Evolutionary conservation across 2,329 filamentous ascomycete genomes (phyloP).

Genomic region (Raffaelea ambrosiae): DNA sequence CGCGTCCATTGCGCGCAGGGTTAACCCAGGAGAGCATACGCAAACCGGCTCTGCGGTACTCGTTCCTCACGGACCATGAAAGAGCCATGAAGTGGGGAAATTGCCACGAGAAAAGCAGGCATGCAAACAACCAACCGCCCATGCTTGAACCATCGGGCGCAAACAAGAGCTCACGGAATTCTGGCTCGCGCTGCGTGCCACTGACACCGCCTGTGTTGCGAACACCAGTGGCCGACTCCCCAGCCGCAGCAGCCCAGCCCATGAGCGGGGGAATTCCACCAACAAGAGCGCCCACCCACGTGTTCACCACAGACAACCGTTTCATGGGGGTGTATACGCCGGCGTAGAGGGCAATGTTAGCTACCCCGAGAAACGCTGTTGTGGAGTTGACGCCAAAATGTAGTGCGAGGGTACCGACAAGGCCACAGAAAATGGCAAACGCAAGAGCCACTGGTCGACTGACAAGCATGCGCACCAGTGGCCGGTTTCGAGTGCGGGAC

Average conservation of each 20-base stretch:
- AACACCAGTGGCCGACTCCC: constrained; percentile 57
- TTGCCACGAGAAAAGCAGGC: constrained; percentile 87
- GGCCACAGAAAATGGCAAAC: constrained; percentile 70
- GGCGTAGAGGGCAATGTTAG: constrained; percentile 85
- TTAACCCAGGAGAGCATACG: constrained; percentile 81
- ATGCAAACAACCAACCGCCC: constrained; percentile 84
- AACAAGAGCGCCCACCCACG: constrained; percentile 88
- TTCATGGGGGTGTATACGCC: constrained; percentile 92
- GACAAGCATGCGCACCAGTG: constrained; percentile 75
- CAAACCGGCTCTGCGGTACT: constrained; percentile 67
- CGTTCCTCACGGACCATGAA: constrained; percentile 78
- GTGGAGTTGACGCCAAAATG: constrained; percentile 93
- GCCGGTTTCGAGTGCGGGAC: constrained; percentile 84
- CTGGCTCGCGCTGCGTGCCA: constrained; percentile 24
- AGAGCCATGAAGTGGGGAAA: constrained; percentile 97
- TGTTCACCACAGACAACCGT: constrained; percentile 77
- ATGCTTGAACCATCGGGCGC: constrained; percentile 50
- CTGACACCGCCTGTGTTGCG: too few species aligned
- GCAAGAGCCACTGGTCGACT: constrained; percentile 60
- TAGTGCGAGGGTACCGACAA: constrained; percentile 60
- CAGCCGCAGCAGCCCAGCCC: constrained; percentile 95
- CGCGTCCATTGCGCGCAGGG: constrained; percentile 73
- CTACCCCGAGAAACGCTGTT: constrained; percentile 71
- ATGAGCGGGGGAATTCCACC: constrained; percentile 92
- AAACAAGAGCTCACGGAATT: constrained; percentile 60